Conservation (phyloP, 2,329 filamentous ascomycete genomes). For the Stachybotrys echinatus region DNA sequence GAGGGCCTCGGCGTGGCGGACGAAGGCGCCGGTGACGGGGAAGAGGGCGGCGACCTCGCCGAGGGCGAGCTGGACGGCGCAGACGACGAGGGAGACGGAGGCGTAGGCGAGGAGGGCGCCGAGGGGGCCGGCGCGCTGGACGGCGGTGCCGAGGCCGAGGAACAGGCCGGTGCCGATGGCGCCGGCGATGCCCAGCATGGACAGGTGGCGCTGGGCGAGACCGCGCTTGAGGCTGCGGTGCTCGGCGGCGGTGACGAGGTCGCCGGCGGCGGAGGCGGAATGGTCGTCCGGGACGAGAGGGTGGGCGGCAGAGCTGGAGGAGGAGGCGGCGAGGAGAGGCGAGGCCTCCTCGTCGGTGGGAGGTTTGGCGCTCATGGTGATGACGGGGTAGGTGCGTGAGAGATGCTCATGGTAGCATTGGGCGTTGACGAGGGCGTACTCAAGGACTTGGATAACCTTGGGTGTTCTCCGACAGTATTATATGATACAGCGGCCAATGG, state of each 20-base stretch:
- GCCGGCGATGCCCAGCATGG: constrained; percentile 45
- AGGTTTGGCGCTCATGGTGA: neutral
- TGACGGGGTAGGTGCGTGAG: neutral
- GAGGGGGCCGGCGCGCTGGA: constrained; percentile 56
- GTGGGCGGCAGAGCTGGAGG: neutral
- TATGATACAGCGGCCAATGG: too few species aligned
- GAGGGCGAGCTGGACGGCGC: constrained; percentile 46
- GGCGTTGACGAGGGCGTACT: too few species aligned
- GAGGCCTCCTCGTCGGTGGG: neutral
- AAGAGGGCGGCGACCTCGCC: constrained; percentile 56
- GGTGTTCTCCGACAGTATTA: too few species aligned
- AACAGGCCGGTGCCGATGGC: constrained; percentile 60
- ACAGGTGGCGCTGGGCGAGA: constrained; percentile 34
- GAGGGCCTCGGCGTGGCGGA: constrained; percentile 56
- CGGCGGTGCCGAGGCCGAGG: constrained; percentile 58
- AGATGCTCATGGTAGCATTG: neutral
- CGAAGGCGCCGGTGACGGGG: constrained; percentile 58
- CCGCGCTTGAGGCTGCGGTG: constrained; percentile 2
- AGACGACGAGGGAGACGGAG: constrained; percentile 49
- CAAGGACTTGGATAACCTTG: too few species aligned
- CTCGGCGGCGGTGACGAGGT: neutral
- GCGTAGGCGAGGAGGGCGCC: constrained; percentile 41
- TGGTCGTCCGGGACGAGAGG: neutral
- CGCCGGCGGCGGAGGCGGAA: neutral
- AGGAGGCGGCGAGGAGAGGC: neutral